phyloP scores from a whole-genome alignment of 441 rosid species.

The Bocquillonia castaneifolia region DNA sequence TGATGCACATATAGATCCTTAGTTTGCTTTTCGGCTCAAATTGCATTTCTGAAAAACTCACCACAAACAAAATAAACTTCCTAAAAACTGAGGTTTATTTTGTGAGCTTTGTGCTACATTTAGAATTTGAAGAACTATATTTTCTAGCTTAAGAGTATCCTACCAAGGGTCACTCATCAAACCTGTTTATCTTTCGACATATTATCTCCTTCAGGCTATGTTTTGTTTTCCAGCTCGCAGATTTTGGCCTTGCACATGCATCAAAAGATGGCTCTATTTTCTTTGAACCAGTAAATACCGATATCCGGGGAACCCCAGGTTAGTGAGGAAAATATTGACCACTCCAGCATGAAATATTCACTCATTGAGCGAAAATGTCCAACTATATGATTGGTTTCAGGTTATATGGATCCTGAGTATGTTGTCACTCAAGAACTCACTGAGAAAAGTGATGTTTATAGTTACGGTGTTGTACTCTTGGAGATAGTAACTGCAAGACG shows the following conservation, averaged over 20 bases:
- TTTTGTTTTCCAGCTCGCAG: conserved; percentile 67
- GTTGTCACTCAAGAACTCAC: conserved; percentile 80
- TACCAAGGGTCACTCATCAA: background rate
- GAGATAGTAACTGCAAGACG: conserved; percentile 74
- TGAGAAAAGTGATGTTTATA: conserved; percentile 90
- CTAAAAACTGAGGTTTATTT: background rate
- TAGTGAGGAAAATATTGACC: conserved; percentile 22
- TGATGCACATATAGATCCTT: background rate
- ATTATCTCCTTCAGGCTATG: conserved; percentile 8
- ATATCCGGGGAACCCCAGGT: conserved; percentile 97
- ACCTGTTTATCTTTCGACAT: background rate
- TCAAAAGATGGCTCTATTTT: conserved; percentile 78
- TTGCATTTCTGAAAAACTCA: background rate
- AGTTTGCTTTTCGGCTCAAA: background rate
- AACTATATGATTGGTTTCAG: conserved; percentile 38
- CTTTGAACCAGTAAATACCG: conserved; percentile 83
- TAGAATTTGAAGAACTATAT: background rate
- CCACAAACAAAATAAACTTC: background rate
- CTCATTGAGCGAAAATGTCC: conserved; percentile 8
- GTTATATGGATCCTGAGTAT: conserved; percentile 95
- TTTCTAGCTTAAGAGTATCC: background rate
- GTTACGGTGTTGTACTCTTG: conserved; percentile 79
- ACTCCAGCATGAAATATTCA: conserved; percentile 2
- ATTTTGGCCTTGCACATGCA: conserved; percentile 91
- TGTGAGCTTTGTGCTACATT: background rate